These are phyloP conservation scores for Escallonia rubra DNA, from an alignment of 129 eudicot genomes.

Conservation along the genomic window DNA sequence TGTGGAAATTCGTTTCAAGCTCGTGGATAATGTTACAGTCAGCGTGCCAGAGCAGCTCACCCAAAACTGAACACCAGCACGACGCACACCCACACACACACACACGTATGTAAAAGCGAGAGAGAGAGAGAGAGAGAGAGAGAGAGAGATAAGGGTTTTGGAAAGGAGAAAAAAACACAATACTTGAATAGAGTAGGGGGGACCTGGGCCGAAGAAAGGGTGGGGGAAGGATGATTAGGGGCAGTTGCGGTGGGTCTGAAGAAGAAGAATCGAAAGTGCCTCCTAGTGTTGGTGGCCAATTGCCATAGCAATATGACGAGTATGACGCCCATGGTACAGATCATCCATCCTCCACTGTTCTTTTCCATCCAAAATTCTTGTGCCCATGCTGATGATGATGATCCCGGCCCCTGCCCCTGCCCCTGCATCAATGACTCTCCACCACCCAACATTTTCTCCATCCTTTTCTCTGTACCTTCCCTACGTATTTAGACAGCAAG, in stretches of 20 bases:
- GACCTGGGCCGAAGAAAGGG: background rate
- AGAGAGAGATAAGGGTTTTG: too few species aligned
- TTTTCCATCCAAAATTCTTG: background rate
- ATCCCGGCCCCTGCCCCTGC: too few species aligned
- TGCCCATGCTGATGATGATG: too few species aligned
- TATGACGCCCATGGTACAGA: slow-evolving; percentile 25
- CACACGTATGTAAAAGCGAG: background rate
- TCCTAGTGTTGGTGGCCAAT: background rate
- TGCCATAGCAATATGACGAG: slow-evolving; percentile 27
- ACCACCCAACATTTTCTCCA: too few species aligned
- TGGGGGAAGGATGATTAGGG: slow-evolving; percentile 5
- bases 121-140: background rate
- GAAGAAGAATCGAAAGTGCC: slow-evolving; percentile 13
- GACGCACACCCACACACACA: background rate
- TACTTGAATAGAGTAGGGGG: slow-evolving; percentile 15
- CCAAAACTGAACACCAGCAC: too few species aligned
- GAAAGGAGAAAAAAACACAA: background rate
- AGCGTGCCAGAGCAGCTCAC: too few species aligned
- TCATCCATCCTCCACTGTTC: slow-evolving; percentile 19
- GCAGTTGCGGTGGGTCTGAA: slow-evolving; percentile 1
- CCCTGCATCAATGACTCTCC: too few species aligned
- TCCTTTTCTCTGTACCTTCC: too few species aligned
- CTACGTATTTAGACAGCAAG: too few species aligned
- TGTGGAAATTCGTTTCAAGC: too few species aligned
- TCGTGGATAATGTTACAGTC: too few species aligned